Base-by-base conservation (phyloP, 2,329 filamentous ascomycete species). In the Pyrenochaeta sp. region DNA sequence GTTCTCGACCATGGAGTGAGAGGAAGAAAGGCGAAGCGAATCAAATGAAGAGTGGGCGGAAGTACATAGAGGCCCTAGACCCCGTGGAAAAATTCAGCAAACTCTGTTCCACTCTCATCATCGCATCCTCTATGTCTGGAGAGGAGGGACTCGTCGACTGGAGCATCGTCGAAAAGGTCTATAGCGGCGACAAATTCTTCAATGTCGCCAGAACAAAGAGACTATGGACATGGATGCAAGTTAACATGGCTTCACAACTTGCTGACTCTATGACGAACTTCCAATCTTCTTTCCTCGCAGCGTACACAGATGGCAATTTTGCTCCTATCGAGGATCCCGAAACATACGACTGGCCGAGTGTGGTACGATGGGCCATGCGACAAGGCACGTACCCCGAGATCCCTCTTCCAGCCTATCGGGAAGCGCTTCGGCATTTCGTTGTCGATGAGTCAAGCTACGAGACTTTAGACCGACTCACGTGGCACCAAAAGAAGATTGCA, bases 311-410 rank as follows among this genome's bases (percentile, higher is more conserved):
- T 1, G 84, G 84, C 8, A 83, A 89, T 59, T 64, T 93, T 1
- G 83, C 87, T 1, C 74, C 81, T 1, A 80, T 93, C 62, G 82
- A 90, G 50, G 78, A 90, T 45, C 81, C 88, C 0, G 74, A 84
- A 39, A 82, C 83, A 1, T 92, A 91, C 58, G 88, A 93, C 69
- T 93, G 91, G 90, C 77, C 80, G 9, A 76, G 73, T 4, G 75
- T 93, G 5, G 84, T 93, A 46, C 80, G 84, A 36, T 94, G 91
- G 91, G 84, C 88, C 1, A 79, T 86, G 62, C 80, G 82, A 24
- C 84, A 75, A 25, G 76, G 66, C 54, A 50, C 66, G 9, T 72
- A 70, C 43, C 64, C 68, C 13, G 67, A 73, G 22, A 42, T 65
- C n/a, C 62, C 64, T n/a, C 61, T 75, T 6, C 72, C 72, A 3